phyloP scores from a whole-genome alignment of 129 eudicot species.

The Lactuca saligna region DNA sequence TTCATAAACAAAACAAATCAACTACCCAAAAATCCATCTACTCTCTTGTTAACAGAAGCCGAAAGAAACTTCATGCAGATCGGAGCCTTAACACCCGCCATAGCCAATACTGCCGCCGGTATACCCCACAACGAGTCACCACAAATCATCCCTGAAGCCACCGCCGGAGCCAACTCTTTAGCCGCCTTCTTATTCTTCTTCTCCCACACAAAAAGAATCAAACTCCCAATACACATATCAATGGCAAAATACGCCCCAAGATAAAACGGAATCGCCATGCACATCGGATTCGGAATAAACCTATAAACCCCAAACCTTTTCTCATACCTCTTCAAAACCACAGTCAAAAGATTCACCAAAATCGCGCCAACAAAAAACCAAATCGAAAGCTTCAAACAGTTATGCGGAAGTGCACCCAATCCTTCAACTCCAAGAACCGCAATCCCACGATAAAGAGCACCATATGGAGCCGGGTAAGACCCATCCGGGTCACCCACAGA shows the following conservation, averaged over 20 bases:
- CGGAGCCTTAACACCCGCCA: slow-evolving; percentile 56
- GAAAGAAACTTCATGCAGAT: slow-evolving; percentile 65
- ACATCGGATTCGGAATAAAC: slow-evolving; percentile 67
- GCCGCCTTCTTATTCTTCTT: slow-evolving; percentile 45
- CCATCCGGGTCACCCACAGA: slow-evolving; percentile 49
- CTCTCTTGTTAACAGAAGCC: slow-evolving; percentile 25
- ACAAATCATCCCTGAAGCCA: slow-evolving; percentile 72
- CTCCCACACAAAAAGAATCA: slow-evolving; percentile 56
- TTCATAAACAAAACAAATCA: background rate
- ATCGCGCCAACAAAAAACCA: slow-evolving; percentile 38
- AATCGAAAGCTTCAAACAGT: slow-evolving; percentile 46
- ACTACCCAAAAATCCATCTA: slow-evolving; percentile 18
- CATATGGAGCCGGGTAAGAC: slow-evolving; percentile 67
- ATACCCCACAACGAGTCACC: slow-evolving; percentile 75
- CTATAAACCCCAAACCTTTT: slow-evolving; percentile 41
- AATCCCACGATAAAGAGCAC: slow-evolving; percentile 48
- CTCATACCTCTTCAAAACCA: slow-evolving; percentile 33
- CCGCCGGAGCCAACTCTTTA: slow-evolving; percentile 46
- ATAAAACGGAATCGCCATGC: slow-evolving; percentile 82
- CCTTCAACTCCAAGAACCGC: slow-evolving; percentile 70
- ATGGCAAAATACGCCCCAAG: slow-evolving; percentile 66
- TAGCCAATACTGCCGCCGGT: slow-evolving; percentile 56
- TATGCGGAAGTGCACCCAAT: slow-evolving; percentile 50
- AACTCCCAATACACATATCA: slow-evolving; percentile 73
- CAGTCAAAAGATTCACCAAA: slow-evolving; percentile 24